Conservation (phyloP, 192 early-diverging fungal species). For the Obelidium mucronatum region DNA sequence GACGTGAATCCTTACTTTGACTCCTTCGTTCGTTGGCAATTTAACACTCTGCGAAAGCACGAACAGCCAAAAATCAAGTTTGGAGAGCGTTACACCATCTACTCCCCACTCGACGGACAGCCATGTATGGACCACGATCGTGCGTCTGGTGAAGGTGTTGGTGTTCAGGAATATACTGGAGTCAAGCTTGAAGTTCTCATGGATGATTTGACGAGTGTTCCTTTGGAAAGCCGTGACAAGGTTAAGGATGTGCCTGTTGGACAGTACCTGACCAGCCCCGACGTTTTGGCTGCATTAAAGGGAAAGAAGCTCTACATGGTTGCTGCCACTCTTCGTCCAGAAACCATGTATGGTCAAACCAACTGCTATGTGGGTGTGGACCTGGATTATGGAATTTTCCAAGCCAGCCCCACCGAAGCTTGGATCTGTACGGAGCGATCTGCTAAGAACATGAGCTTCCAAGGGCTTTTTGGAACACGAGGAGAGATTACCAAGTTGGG, state of each 20-base stretch:
- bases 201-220: conserved; percentile 48
- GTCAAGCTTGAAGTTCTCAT: conserved; percentile 88
- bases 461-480: conserved; percentile 75
- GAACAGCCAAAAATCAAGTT: conserved; percentile 83
- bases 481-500: conserved; percentile 76
- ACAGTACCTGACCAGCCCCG: conserved; percentile 40
- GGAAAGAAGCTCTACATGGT: conserved; percentile 88
- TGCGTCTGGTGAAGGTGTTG: conserved; percentile 88
- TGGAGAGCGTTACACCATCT: conserved; percentile 97
- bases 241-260: conserved; percentile 65
- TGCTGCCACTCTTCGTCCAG: conserved; percentile 95
- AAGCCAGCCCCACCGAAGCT: conserved; percentile 78
- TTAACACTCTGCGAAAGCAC: conserved; percentile 82
- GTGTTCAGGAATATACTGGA: conserved; percentile 94
- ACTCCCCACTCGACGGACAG: conserved; percentile 92
- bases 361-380: conserved; percentile 97
- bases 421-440: conserved; percentile 92
- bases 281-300: conserved; percentile 69
- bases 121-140: conserved; percentile 99
- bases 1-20: conserved; percentile 99
- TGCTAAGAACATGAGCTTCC: conserved; percentile 97
- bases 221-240: conserved; percentile 42
- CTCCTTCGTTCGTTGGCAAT: conserved; percentile 98
- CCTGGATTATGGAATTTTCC: conserved; percentile 89
- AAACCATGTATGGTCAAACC: conserved; percentile 99